Evolutionary conservation across 2,329 filamentous ascomycete species (phyloP).

Genomic region (Cadophora gregata): DNA sequence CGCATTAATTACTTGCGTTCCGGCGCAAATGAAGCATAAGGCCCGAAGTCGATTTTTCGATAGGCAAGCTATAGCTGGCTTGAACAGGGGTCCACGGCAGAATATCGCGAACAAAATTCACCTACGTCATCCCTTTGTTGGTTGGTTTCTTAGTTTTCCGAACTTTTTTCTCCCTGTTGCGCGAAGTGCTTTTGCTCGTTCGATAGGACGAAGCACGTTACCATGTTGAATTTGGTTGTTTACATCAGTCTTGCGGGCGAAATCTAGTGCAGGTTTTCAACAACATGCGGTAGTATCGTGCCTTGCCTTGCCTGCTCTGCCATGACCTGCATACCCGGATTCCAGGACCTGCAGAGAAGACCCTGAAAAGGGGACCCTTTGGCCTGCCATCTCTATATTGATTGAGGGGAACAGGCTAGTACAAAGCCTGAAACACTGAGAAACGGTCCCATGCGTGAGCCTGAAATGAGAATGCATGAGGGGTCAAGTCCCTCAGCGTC

Average conservation of each 20-base stretch:
- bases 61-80: not conserved
- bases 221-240: not conserved
- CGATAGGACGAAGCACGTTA: not conserved
- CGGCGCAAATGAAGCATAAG: not conserved
- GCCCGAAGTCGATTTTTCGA: conserved; percentile 1
- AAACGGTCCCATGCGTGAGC: not conserved
- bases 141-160: too few relatives aligned
- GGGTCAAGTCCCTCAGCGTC: not conserved
- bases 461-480: not conserved
- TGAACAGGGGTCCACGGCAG: not conserved
- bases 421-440: conserved; percentile 4
- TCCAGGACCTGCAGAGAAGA: conserved; percentile 12
- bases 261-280: not conserved
- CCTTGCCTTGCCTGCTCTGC: not conserved
- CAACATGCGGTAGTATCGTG: not conserved
- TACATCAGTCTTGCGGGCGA: not conserved
- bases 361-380: conserved; percentile 12
- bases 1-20: not conserved
- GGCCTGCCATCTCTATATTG: not conserved
- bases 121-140: conserved; percentile 20
- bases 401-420: conserved; percentile 6
- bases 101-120: conserved; percentile 12
- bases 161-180: not conserved
- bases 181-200: not conserved
- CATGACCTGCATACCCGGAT: conserved; percentile 15